A percentile compares a stretch with the other conserved stretches of the same genome.
Evolutionary conservation across 768 basidiomycete species (phyloP).

Genomic region (Suillus decipiens): DNA sequence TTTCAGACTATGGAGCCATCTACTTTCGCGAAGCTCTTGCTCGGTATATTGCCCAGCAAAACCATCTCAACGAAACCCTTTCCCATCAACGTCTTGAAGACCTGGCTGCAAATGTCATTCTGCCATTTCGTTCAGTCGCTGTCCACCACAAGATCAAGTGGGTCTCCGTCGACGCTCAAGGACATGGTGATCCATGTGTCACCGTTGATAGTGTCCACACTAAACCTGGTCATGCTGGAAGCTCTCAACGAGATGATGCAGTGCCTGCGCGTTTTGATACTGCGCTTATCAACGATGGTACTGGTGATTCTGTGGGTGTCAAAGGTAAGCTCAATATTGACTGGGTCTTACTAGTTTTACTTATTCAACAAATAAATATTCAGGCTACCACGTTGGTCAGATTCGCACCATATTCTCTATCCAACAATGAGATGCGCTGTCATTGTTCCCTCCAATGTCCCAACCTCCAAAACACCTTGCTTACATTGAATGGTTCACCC

Average conservation of each 20-base stretch:
- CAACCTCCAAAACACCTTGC: too few species aligned
- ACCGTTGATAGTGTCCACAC: not conserved
- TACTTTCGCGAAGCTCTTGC: too few species aligned
- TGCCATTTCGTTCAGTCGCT: not conserved
- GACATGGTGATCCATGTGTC: not conserved
- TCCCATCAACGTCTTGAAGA: not conserved
- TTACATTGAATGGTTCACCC: too few species aligned
- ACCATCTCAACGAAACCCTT: not conserved
- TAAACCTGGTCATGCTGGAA: too few species aligned
- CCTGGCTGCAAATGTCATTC: not conserved
- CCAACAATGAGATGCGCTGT: too few species aligned
- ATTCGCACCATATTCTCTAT: too few species aligned
- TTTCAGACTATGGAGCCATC: not conserved
- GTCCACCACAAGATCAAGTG: not conserved
- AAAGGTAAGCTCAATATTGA: conserved; percentile 15
- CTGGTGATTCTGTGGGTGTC: conserved; percentile 13
- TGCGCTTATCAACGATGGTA: conserved; percentile 15
- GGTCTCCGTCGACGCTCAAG: not conserved
- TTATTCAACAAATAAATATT: too few species aligned
- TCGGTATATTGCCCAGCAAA: too few species aligned
- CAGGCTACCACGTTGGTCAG: too few species aligned
- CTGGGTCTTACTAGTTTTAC: too few species aligned
- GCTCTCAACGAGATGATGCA: not conserved
- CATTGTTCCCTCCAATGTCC: too few species aligned
- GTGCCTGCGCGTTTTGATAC: conserved; percentile 6